Percentiles rank a stretch among this genome's conserved stretches.
These are phyloP conservation scores for Lentinula boryana DNA, from an alignment of 768 basidiomycete genomes.

Conservation along the genomic window DNA sequence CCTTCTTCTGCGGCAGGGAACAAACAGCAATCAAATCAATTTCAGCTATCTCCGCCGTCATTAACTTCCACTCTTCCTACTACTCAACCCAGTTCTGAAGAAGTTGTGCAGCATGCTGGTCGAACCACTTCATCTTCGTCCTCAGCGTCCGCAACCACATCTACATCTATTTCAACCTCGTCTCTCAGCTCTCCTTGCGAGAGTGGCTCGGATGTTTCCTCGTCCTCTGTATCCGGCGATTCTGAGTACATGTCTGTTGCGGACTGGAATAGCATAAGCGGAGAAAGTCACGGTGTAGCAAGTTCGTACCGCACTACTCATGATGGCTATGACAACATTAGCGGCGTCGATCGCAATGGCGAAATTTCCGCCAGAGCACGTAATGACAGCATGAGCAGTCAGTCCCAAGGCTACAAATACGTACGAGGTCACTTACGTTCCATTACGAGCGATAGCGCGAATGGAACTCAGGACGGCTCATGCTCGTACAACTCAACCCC, in stretches of 20 bases:
- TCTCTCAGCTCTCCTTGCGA: background rate
- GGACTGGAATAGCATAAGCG: background rate
- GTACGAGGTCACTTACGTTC: background rate
- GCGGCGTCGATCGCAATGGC: background rate
- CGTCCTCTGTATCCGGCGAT: background rate
- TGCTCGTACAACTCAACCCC: background rate
- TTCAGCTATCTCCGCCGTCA: background rate
- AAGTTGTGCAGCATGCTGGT: background rate
- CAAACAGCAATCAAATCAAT: background rate
- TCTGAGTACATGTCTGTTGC: slow-evolving; percentile 2
- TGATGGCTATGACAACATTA: background rate
- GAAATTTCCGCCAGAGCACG: background rate
- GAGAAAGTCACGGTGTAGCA: background rate
- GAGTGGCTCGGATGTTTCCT: background rate
- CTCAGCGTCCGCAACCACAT: background rate
- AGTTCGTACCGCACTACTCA: background rate
- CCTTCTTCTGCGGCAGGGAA: slow-evolving; percentile 8
- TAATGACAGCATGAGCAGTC: background rate
- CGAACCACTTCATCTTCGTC: background rate
- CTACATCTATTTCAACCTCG: background rate
- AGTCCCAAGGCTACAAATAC: background rate
- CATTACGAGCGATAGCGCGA: background rate
- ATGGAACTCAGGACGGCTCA: background rate
- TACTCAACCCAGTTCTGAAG: background rate
- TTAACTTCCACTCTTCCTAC: background rate